These are phyloP conservation scores for Ploettnerulaceae sp. DNA, from an alignment of 2,329 filamentous ascomycete genomes.

Conservation along the genomic window DNA sequence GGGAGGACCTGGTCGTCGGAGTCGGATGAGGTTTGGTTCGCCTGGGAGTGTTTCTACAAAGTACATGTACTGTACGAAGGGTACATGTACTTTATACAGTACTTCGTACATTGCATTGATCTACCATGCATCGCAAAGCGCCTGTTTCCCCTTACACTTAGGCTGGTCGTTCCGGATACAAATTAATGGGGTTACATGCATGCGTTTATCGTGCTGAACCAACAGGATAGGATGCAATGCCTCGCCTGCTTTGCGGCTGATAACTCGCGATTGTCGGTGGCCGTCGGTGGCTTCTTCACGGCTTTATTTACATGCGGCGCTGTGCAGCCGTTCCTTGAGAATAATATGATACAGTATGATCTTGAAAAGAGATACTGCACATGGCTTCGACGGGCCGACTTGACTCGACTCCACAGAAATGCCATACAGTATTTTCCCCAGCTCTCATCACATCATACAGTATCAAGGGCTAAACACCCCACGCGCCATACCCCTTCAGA, in stretches of 20 bases:
- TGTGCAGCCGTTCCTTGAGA: neutral
- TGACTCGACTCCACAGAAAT: constrained; percentile 14
- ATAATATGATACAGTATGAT: too few relatives aligned
- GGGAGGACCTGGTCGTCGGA: constrained; percentile 4
- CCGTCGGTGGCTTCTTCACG: constrained; percentile 3
- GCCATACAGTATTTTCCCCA: constrained; percentile 15
- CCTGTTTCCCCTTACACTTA: constrained; percentile 12
- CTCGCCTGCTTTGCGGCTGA: constrained; percentile 5
- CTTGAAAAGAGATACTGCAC: neutral
- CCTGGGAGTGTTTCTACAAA: constrained; percentile 6
- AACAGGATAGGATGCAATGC: too few relatives aligned
- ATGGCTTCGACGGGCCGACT: constrained; percentile 11
- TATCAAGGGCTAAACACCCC: constrained; percentile 6
- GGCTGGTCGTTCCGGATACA: constrained; percentile 14
- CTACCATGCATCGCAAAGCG: constrained; percentile 17
- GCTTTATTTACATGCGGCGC: neutral
- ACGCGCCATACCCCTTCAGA: neutral
- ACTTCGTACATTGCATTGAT: constrained; percentile 14
- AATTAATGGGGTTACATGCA: neutral
- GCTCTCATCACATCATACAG: too few relatives aligned
- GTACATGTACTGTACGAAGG: too few relatives aligned
- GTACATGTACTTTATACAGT: too few relatives aligned
- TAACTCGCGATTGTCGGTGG: constrained; percentile 3
- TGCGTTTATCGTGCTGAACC: too few relatives aligned
- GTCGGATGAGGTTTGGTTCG: constrained; percentile 6